Evolutionary conservation across 345 rosid species (phyloP).

Genomic region (Pistacia integerrima): DNA sequence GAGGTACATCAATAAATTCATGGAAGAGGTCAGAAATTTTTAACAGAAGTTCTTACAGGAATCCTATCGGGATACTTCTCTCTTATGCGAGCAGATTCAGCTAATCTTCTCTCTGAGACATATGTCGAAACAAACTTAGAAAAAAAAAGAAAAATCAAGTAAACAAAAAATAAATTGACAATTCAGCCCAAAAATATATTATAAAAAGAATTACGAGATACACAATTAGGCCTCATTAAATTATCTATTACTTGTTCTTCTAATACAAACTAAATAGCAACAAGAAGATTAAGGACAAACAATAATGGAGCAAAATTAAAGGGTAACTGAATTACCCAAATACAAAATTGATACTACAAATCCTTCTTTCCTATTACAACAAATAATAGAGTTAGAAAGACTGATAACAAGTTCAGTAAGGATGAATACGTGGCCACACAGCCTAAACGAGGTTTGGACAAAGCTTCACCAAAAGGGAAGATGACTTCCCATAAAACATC

Average conservation of each 20-base stretch:
- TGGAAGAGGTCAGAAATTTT: neutral
- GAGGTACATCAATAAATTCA: neutral
- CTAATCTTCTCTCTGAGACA: constrained; percentile 71
- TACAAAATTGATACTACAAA: neutral
- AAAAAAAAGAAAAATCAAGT: neutral
- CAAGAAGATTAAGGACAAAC: neutral
- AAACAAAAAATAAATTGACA: neutral
- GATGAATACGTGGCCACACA: too few relatives aligned
- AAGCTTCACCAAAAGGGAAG: too few relatives aligned
- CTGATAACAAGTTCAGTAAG: neutral
- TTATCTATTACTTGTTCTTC: neutral
- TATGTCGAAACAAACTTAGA: neutral
- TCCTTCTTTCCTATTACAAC: neutral
- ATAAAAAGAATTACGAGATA: neutral
- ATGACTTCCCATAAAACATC: too few relatives aligned
- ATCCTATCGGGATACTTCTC: constrained; percentile 92
- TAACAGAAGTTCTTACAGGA: constrained; percentile 50
- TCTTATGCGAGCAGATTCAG: constrained; percentile 80
- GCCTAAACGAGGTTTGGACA: too few relatives aligned
- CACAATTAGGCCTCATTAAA: neutral
- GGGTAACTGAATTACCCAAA: neutral
- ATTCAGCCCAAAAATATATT: neutral
- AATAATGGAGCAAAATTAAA: neutral
- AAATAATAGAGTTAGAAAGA: neutral
- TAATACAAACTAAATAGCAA: neutral